Evolutionary conservation across 176 grass and related monocot species (phyloP), one percentile per base, ranked within the genome.

Genomic region (Melocanna baccifera): DNA sequence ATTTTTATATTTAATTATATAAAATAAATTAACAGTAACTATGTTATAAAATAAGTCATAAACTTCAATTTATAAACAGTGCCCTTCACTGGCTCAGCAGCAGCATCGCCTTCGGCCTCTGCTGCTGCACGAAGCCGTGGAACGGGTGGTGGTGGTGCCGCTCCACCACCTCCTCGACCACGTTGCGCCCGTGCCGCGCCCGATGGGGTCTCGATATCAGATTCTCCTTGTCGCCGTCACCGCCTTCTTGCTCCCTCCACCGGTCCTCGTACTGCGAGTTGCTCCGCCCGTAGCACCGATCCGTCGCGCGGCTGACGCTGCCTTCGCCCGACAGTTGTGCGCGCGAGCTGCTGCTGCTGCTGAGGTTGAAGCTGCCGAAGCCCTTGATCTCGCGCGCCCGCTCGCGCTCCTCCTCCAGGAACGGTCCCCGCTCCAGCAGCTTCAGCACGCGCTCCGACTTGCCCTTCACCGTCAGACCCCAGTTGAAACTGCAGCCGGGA

Each of bases 281-380:
- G 89, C 96, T 93, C 34, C 91, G 88, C 16, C 39, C 87, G 79
- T 87, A 90, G 20, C 36, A 32, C 57, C 39, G 2, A 16, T 67
- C 53, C 14, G 89, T 81, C 48, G 64, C 48, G 22, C 55, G 9
- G 57, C 23, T 26, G 57, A 13, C 57, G 42, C 71, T 61, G 22
- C 36, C 39, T 3, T 25, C 67, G 63, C 51, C 67, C 29, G 29
- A 19, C 30, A 9, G 67, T 2, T 16, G 69, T 43, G 43, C 57
- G 42, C 41, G 70, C 72, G 70, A 43, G 23, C 40, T 2, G 73
- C 59, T 14, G 15, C 46, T 45, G 32, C 40, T 74, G 73, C 71
- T 82, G 37, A 87, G 86, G 87, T 92, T 96, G 80, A 96, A 96
- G 87, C 96, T 94, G 19, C 93, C 96, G 72, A 99, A 99, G 8